Evolutionary conservation across 1,139 yeast species (phyloP), one percentile per base, ranked within the genome.

Genomic region (Hyphopichia wangnamkhiaoensis): DNA sequence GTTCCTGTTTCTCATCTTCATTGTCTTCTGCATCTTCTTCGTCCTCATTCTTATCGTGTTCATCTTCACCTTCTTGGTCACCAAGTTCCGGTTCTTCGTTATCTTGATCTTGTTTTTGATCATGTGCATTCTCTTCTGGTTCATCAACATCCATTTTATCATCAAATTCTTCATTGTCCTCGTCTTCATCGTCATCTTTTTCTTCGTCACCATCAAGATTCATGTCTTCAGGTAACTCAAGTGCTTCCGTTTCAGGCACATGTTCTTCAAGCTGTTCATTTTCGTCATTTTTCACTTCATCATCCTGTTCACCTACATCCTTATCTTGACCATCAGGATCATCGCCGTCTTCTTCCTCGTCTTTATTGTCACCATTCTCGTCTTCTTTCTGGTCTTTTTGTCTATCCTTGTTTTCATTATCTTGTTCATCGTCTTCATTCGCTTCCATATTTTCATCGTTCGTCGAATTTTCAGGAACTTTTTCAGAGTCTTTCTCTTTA

Each of bases 191-290:
- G 1, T 71, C 78, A 12, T 70, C 77, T 2, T 71, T 79, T n/a
- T 80, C 87, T 19, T 76, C 82, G 31, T 74, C 86, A 13, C 80
- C 80, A 56, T 88, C 95, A 32, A 88, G 70, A 47, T 88, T 80
- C 71, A 91, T 79, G 48, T 90, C 95, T 31, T 91, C 98, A 0
- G 96, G 95, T 29, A 89, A 68, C 28, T 87, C 94, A 50, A 89
- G 67, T 4, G 88, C 81, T 44, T 89, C 96, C 13, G 83, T 76
- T 57, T 89, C 95, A 7, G 89, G 93, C 35, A 84, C 89, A 48
- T 79, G 68, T 12, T 80, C 79, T 38, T 86, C 94, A 41, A 85
- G 59, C 44, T 83, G 80, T 36, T 86, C 89, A 36, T 77, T 77
- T 19, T 86, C 90, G 35, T 84, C 85, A 47, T 87, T 80, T 47